A percentile compares a stretch with the other conserved stretches of the same genome.
phyloP scores from a whole-genome alignment of 2,329 filamentous ascomycete species.

The Lachnellula willkommii region DNA sequence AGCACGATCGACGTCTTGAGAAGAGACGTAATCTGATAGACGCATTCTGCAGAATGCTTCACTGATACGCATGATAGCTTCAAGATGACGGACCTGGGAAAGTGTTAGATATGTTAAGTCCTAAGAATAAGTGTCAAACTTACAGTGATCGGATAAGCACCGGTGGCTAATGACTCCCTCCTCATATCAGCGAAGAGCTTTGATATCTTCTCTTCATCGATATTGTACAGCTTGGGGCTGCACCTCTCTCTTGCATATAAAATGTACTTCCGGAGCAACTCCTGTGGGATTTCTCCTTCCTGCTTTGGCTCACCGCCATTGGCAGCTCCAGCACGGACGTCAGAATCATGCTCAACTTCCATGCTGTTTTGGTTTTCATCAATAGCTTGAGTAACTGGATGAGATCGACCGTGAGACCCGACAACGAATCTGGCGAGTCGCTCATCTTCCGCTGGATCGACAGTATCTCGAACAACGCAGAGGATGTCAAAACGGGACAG shows the following conservation, averaged over 20 bases:
- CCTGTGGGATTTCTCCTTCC: conserved; percentile 77
- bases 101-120: neutral
- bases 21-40: conserved; percentile 87
- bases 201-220: conserved; percentile 95
- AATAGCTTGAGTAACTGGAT: conserved; percentile 54
- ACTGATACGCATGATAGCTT: conserved; percentile 93
- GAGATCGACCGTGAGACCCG: conserved; percentile 85
- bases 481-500: conserved; percentile 97
- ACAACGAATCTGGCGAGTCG: conserved; percentile 92
- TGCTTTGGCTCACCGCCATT: conserved; percentile 44
- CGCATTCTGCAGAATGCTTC: conserved; percentile 98
- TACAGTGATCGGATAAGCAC: conserved; percentile 96
- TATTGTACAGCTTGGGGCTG: conserved; percentile 88
- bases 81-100: conserved; percentile 81
- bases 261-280: conserved; percentile 92
- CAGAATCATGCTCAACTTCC: conserved; percentile 56
- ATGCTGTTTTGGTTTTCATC: conserved; percentile 49
- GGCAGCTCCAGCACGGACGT: conserved; percentile 35
- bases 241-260: conserved; percentile 88
- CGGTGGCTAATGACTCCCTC: conserved; percentile 84
- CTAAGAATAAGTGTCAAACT: conserved; percentile 35
- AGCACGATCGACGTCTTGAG: conserved; percentile 89
- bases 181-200: conserved; percentile 95
- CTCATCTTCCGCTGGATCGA: conserved; percentile 88
- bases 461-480: conserved; percentile 91